Evolutionary conservation across 352 stramenopile species (phyloP).

Genomic region (Pythium myriotylum): DNA sequence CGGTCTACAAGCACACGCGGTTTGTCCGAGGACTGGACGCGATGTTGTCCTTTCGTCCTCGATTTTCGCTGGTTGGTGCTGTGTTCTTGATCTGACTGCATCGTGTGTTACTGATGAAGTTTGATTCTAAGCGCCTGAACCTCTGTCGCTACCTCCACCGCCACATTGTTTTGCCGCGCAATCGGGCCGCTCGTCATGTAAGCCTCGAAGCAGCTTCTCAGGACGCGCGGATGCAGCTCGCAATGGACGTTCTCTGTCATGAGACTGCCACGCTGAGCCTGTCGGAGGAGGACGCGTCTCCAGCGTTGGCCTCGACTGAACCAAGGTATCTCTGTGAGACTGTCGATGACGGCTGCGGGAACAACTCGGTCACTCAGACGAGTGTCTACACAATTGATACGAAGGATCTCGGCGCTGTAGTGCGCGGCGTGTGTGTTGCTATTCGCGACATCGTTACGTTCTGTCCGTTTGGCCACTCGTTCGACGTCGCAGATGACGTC

Average conservation of each 20-base stretch:
- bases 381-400: constrained; percentile 44
- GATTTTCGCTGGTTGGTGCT: constrained; percentile 3
- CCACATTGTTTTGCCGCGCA: neutral
- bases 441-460: constrained; percentile 28
- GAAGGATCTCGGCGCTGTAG: constrained; percentile 16
- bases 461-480: constrained; percentile 29
- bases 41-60: too few species aligned
- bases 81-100: too few species aligned
- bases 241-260: neutral
- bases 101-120: too few species aligned
- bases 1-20: neutral
- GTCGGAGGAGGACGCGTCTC: neutral
- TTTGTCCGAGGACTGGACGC: neutral
- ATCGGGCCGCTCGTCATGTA: neutral
- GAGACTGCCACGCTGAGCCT: neutral
- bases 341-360: neutral
- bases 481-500: constrained; percentile 18
- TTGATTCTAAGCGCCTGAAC: neutral
- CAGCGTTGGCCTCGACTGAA: neutral
- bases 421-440: constrained; percentile 29
- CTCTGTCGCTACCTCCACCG: neutral
- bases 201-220: neutral
- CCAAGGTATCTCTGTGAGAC: constrained; percentile 11
- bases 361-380: constrained; percentile 20
- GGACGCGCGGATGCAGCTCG: neutral